Evolutionary conservation across 192 early-diverging fungal species (phyloP).

Genomic region (Umbelopsis ramanniana): DNA sequence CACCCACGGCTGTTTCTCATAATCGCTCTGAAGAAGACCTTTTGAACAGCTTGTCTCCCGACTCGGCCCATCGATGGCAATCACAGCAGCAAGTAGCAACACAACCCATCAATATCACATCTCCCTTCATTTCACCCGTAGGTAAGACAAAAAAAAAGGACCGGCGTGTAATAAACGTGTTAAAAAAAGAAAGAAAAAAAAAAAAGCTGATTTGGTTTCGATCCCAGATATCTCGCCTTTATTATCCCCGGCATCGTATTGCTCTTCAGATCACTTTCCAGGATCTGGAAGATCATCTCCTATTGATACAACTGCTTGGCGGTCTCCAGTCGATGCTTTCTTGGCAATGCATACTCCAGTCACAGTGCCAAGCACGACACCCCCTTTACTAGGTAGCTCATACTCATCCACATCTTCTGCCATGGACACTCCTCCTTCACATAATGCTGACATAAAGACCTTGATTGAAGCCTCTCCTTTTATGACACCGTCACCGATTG

Average conservation of each 20-base stretch:
- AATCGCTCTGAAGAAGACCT: neutral
- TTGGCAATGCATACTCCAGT: conserved; percentile 19
- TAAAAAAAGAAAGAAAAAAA: too few species aligned
- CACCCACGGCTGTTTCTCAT: neutral
- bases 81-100: neutral
- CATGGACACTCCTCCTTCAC: conserved; percentile 13
- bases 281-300: conserved; percentile 6
- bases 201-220: too few species aligned
- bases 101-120: neutral
- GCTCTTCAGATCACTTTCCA: conserved; percentile 18
- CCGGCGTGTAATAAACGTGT: neutral
- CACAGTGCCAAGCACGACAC: conserved; percentile 20
- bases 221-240: conserved; percentile 8
- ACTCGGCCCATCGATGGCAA: conserved; percentile 4
- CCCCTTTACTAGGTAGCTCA: conserved; percentile 22
- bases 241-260: conserved; percentile 6
- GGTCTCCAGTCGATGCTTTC: neutral
- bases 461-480: conserved; percentile 19
- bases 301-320: neutral
- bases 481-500: conserved; percentile 7
- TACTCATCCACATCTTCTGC: conserved; percentile 22
- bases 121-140: neutral
- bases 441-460: neutral
- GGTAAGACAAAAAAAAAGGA: conserved; percentile 3
- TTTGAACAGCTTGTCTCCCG: neutral